These are phyloP conservation scores for Rosa lucieae DNA, from an alignment of 306 rosid species.

Conservation along the genomic window DNA sequence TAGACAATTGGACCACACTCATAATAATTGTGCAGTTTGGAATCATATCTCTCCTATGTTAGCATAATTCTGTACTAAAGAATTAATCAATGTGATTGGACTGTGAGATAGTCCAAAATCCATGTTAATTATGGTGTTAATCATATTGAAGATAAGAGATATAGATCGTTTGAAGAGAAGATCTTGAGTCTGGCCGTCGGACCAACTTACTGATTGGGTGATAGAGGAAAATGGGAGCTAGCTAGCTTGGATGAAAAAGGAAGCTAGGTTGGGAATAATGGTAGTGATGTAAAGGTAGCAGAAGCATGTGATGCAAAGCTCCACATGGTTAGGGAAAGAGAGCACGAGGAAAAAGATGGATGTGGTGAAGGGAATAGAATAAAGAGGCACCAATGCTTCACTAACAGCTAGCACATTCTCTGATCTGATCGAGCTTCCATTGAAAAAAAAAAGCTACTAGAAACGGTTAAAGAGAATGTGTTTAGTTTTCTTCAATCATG, in stretches of 20 bases:
- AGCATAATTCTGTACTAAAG: constrained; percentile 8
- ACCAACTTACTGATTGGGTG: neutral
- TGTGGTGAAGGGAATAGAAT: constrained; percentile 23
- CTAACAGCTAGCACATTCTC: constrained; percentile 11
- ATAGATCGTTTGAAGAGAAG: constrained; percentile 21
- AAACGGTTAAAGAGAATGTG: neutral
- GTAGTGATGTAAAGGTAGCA: constrained; percentile 40
- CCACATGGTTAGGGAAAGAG: constrained; percentile 33
- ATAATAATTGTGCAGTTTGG: constrained; percentile 26
- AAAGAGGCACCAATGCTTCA: constrained; percentile 27
- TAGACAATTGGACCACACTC: constrained; percentile 23
- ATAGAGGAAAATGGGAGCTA: constrained; percentile 16
- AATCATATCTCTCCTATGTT: constrained; percentile 23
- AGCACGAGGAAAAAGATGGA: neutral
- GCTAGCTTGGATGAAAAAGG: neutral
- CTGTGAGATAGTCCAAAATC: constrained; percentile 24
- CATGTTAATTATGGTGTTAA: constrained; percentile 27
- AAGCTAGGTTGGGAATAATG: constrained; percentile 24
- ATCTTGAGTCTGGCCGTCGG: neutral
- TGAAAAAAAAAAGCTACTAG: neutral
- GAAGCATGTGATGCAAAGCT: constrained; percentile 51
- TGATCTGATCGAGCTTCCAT: constrained; percentile 8
- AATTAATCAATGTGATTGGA: constrained; percentile 15
- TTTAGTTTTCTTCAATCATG: constrained; percentile 15
- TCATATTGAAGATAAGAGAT: constrained; percentile 14